Conservation (phyloP, 73 alveolate species). For the Paraurostyla sp. region DNA sequence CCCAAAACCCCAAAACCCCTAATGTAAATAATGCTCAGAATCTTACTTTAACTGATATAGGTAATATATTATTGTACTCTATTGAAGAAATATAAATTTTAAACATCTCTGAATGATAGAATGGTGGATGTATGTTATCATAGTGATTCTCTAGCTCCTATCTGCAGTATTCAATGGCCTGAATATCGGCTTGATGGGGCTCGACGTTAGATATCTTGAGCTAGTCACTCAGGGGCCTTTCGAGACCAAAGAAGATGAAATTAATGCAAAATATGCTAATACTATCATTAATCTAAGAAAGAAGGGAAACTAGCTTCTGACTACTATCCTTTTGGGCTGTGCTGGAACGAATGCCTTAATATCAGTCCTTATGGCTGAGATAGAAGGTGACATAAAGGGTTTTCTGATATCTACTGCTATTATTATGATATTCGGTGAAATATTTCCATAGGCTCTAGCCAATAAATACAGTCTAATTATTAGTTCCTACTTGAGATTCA, state of each 20-base stretch:
- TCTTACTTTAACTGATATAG: too few relatives aligned
- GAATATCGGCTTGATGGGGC: slow-evolving; percentile 81
- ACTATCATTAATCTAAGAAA: slow-evolving; percentile 75
- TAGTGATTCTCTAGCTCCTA: background rate
- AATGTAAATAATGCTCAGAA: too few relatives aligned
- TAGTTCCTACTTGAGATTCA: slow-evolving; percentile 47
- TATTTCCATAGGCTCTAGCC: slow-evolving; percentile 80
- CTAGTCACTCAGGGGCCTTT: slow-evolving; percentile 75
- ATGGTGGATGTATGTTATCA: slow-evolving; percentile 1
- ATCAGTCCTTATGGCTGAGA: slow-evolving; percentile 69
- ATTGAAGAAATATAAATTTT: too few relatives aligned
- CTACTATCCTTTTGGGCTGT: slow-evolving; percentile 74
- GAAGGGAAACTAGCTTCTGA: slow-evolving; percentile 74
- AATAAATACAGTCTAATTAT: slow-evolving; percentile 71
- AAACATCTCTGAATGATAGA: too few relatives aligned
- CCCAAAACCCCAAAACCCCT: too few relatives aligned
- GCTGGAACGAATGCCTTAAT: slow-evolving; percentile 76
- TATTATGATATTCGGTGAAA: slow-evolving; percentile 84
- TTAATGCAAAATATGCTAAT: slow-evolving; percentile 65
- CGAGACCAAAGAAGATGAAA: slow-evolving; percentile 57
- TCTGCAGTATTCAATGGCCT: slow-evolving; percentile 79
- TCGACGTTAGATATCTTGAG: slow-evolving; percentile 73
- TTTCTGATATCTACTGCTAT: slow-evolving; percentile 69
- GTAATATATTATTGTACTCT: too few relatives aligned
- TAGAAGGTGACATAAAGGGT: slow-evolving; percentile 43